These are phyloP conservation scores for Ampelomyces quisqualis DNA, from an alignment of 2,329 filamentous ascomycete genomes.

Conservation along the genomic window DNA sequence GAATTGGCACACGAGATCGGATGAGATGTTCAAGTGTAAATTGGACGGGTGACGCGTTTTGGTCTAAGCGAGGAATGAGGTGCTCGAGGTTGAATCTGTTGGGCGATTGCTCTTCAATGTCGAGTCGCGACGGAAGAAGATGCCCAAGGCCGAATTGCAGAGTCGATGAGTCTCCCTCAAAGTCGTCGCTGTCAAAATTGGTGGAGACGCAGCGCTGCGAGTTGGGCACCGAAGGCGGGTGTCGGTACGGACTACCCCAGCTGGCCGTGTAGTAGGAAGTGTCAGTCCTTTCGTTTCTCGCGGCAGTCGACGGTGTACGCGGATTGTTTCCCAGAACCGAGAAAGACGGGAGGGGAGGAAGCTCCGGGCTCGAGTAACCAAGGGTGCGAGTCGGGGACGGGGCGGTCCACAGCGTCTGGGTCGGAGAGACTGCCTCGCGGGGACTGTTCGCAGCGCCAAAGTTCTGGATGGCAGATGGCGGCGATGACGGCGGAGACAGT, in stretches of 20 bases:
- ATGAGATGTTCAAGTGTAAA: constrained; percentile 45
- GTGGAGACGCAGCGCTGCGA: constrained; percentile 30
- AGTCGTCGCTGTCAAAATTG: constrained; percentile 42
- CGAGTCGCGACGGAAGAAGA: constrained; percentile 40
- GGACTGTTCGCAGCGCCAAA: constrained; percentile 26
- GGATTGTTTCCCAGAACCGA: constrained; percentile 35
- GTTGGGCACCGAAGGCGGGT: constrained; percentile 54
- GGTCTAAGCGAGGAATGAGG: constrained; percentile 39
- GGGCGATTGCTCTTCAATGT: constrained; percentile 35
- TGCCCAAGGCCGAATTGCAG: constrained; percentile 45
- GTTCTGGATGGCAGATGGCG: constrained; percentile 32
- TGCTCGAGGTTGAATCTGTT: constrained; percentile 44
- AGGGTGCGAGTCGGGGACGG: constrained; percentile 46
- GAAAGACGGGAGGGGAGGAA: constrained; percentile 41
- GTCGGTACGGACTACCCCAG: constrained; percentile 89
- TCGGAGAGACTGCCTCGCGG: constrained; percentile 35
- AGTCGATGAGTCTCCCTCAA: constrained; percentile 40
- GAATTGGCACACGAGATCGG: constrained; percentile 37
- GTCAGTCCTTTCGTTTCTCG: constrained; percentile 44
- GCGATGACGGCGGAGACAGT: constrained; percentile 39
- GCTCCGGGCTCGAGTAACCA: constrained; percentile 46
- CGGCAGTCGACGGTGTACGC: constrained; percentile 40
- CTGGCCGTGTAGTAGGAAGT: constrained; percentile 69
- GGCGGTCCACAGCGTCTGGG: constrained; percentile 43
- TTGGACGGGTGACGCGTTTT: constrained; percentile 37